phyloP scores from a whole-genome alignment of 768 basidiomycete genomes.

The Cystoderma amianthinum region DNA sequence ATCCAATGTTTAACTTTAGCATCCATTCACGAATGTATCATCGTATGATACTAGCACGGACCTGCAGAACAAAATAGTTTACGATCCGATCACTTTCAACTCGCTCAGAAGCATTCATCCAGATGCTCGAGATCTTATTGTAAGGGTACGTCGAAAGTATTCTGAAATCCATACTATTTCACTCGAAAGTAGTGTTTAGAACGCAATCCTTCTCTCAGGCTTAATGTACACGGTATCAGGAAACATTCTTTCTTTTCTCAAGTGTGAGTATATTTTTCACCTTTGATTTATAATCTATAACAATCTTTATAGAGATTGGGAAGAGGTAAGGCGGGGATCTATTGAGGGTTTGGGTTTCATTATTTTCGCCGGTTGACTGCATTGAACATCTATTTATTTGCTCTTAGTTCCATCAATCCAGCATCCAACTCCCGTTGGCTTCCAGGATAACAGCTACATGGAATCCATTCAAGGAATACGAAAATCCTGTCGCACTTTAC shows the following conservation, averaged over 20 bases:
- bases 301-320: slow-evolving; percentile 29
- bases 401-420: no score
- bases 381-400: neutral
- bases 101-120: slow-evolving; percentile 19
- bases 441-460: neutral
- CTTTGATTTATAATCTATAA: slow-evolving; percentile 5
- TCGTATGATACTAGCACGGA: slow-evolving; percentile 24
- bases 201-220: slow-evolving; percentile 44
- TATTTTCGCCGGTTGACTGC: neutral
- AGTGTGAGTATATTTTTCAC: slow-evolving; percentile 28
- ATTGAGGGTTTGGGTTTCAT: slow-evolving; percentile 2
- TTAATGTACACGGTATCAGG: slow-evolving; percentile 31
- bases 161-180: neutral
- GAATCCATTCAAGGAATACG: neutral
- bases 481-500: no score
- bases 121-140: slow-evolving; percentile 33
- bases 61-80: slow-evolving; percentile 25
- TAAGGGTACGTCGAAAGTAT: slow-evolving; percentile 31
- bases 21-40: slow-evolving; percentile 22
- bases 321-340: slow-evolving; percentile 17
- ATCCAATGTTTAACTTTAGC: neutral
- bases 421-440: no score
- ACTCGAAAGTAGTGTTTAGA: slow-evolving; percentile 39
- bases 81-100: slow-evolving; percentile 19
- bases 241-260: slow-evolving; percentile 41